Evolutionary conservation across 805 yeast genomes (phyloP).

Genomic region (Candida pseudoglaebosa): DNA sequence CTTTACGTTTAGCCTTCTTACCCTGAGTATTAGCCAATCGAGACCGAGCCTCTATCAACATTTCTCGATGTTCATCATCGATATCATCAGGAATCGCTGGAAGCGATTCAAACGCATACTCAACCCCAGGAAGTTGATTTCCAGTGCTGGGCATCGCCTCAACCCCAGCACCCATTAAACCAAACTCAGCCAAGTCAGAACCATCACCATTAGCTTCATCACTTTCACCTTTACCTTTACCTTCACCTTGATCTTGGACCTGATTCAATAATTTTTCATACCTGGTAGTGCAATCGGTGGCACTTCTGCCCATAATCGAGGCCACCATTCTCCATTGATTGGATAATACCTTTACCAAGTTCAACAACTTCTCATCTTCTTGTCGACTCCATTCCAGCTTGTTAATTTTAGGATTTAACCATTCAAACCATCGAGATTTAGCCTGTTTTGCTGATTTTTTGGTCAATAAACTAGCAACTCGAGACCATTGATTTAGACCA

Average conservation of each 20-base stretch:
- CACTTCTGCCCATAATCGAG: slow-evolving; percentile 74
- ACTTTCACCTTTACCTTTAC: slow-evolving; percentile 22
- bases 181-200: slow-evolving; percentile 23
- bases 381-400: slow-evolving; percentile 65
- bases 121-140: slow-evolving; percentile 50
- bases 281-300: slow-evolving; percentile 80
- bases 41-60: slow-evolving; percentile 93
- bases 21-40: slow-evolving; percentile 91
- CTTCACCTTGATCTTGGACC: no score
- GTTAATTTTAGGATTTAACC: slow-evolving; percentile 69
- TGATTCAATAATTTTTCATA: slow-evolving; percentile 69
- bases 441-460: slow-evolving; percentile 90
- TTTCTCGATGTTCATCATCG: slow-evolving; percentile 86
- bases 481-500: slow-evolving; percentile 92
- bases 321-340: slow-evolving; percentile 96
- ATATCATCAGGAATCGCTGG: slow-evolving; percentile 81
- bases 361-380: slow-evolving; percentile 71
- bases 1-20: slow-evolving; percentile 87
- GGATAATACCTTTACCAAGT: slow-evolving; percentile 68
- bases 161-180: slow-evolving; percentile 49
- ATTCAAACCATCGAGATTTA: slow-evolving; percentile 89
- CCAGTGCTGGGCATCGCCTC: slow-evolving; percentile 47
- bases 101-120: slow-evolving; percentile 67
- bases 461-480: slow-evolving; percentile 81
- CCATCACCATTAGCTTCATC: slow-evolving; percentile 8